These are phyloP conservation scores for Ogataea nitratoaversa DNA, from an alignment of 805 yeast genomes.

Conservation along the genomic window DNA sequence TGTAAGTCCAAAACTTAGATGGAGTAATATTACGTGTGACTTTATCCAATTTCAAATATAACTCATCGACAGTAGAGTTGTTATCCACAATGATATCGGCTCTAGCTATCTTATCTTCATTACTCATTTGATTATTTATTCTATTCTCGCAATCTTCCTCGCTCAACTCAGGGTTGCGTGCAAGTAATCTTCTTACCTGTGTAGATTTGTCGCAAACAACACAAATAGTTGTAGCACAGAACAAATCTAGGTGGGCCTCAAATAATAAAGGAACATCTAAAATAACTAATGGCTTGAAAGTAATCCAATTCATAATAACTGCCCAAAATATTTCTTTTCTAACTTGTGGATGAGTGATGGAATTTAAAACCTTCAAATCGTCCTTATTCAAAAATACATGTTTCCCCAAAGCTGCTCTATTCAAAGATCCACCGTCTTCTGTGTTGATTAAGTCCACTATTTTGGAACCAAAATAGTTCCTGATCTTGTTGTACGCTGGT, in stretches of 20 bases:
- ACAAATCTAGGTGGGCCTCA: conserved; percentile 65
- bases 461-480: conserved; percentile 50
- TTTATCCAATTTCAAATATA: conserved; percentile 40
- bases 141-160: conserved; percentile 66
- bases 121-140: conserved; percentile 72
- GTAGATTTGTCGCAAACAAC: conserved; percentile 55
- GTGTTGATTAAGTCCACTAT: conserved; percentile 46
- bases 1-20: conserved; percentile 8
- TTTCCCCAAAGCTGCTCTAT: conserved; percentile 72
- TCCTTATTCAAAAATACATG: conserved; percentile 69
- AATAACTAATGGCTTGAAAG: conserved; percentile 56
- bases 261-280: conserved; percentile 89
- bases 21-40: conserved; percentile 39
- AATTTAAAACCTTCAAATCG: conserved; percentile 58
- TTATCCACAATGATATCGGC: conserved; percentile 74
- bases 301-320: conserved; percentile 53
- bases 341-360: conserved; percentile 86
- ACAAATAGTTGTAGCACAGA: conserved; percentile 70
- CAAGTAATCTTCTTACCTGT: conserved; percentile 61
- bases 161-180: conserved; percentile 64
- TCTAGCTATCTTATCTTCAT: conserved; percentile 47
- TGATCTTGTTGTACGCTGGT: conserved; percentile 63
- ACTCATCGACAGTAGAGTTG: conserved; percentile 38
- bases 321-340: conserved; percentile 58
- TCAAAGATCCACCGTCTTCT: conserved; percentile 43